Percentiles rank a stretch among this genome's conserved stretches.
Conservation (phyloP, 176 grass and related monocot genomes). For the Zizania latifolia region DNA sequence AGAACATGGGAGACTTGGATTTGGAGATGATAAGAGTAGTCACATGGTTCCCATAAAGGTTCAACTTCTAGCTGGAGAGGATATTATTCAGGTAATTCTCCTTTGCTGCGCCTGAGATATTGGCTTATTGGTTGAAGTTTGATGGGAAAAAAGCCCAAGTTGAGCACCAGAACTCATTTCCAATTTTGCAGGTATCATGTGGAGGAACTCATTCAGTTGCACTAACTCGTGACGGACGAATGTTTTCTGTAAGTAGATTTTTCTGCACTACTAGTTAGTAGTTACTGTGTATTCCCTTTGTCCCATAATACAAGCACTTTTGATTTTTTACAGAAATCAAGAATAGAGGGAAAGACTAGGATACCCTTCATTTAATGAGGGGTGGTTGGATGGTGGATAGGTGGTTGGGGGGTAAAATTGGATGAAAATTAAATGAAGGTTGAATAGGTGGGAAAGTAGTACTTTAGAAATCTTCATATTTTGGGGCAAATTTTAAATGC, state of each 20-base stretch:
- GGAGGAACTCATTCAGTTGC: conserved; percentile 98
- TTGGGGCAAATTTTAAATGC: no score
- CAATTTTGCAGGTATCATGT: conserved; percentile 70
- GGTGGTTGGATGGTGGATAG: no score
- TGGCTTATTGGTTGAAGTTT: not conserved
- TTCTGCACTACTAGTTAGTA: not conserved
- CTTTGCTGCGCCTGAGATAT: not conserved
- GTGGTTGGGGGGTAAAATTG: no score
- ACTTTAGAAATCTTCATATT: no score
- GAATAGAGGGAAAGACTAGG: no score
- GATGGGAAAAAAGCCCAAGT: no score
- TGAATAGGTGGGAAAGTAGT: no score
- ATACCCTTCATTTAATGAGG: no score
- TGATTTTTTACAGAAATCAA: no score
- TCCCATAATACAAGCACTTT: no score
- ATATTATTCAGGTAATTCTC: conserved; percentile 76
- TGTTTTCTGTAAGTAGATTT: conserved; percentile 75
- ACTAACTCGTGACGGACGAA: conserved; percentile 61
- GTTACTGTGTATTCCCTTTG: not conserved
- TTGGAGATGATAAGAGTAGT: conserved; percentile 99
- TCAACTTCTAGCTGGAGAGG: conserved; percentile 59
- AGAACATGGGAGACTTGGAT: conserved; percentile 95
- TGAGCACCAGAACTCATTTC: conserved; percentile 5
- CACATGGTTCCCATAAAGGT: conserved; percentile 95
- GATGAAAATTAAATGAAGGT: no score